Evolutionary conservation across 1,284 basidiomycete species (phyloP).

Genomic region (Ustilago loliicola): DNA sequence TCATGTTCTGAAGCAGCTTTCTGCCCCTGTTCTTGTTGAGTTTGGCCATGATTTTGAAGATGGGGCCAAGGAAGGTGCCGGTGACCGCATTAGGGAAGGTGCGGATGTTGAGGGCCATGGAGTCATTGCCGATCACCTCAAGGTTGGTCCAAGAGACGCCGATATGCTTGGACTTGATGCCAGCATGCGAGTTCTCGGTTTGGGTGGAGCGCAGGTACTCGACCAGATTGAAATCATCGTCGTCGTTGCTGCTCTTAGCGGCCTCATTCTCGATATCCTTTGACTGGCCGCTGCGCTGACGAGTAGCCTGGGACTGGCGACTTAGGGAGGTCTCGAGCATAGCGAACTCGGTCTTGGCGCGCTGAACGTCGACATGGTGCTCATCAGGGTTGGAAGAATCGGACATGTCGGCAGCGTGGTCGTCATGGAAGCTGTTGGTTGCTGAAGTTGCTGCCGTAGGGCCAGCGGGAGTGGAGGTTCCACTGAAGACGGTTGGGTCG

Average conservation of each 20-base stretch:
- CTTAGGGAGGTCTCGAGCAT: constrained; percentile 38
- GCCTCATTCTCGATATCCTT: constrained; percentile 32
- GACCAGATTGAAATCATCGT: constrained; percentile 78
- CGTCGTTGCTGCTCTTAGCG: constrained; percentile 36
- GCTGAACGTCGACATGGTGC: constrained; percentile 27
- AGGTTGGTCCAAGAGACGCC: constrained; percentile 60
- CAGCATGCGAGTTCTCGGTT: constrained; percentile 74
- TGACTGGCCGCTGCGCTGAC: constrained; percentile 13
- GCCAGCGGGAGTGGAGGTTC: constrained; percentile 26
- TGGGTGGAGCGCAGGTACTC: constrained; percentile 79
- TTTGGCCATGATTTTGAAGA: constrained; percentile 55
- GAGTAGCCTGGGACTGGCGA: constrained; percentile 23
- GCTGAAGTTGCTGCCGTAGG: neutral
- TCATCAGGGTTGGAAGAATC: neutral
- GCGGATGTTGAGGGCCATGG: constrained; percentile 56
- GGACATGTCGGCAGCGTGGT: constrained; percentile 29
- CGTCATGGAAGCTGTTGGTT: neutral
- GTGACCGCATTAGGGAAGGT: constrained; percentile 70
- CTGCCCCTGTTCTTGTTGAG: constrained; percentile 22
- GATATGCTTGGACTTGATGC: constrained; percentile 55
- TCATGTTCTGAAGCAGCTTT: constrained; percentile 50
- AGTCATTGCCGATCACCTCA: constrained; percentile 51
- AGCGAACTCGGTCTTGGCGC: constrained; percentile 33
- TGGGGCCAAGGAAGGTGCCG: constrained; percentile 62
- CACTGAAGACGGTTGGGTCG: constrained; percentile 17